Evolutionary conservation across 192 early-diverging fungal species (phyloP).

Genomic region (Coemansia sp.): DNA sequence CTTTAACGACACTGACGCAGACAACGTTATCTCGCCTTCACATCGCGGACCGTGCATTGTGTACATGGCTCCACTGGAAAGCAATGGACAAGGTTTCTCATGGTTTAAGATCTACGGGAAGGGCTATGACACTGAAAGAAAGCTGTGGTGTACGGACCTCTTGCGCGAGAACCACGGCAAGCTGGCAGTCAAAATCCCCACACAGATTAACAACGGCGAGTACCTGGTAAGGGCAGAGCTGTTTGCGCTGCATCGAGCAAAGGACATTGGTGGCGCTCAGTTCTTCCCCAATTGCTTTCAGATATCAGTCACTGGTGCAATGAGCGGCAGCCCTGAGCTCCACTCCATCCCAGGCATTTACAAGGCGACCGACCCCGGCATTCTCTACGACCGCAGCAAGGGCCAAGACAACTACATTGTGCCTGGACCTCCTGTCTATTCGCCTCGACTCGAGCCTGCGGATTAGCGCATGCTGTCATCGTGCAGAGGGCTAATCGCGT

Average conservation of each 20-base stretch:
- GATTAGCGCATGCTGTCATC: no score
- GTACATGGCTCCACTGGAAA: conserved; percentile 4
- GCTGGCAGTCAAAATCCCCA: not conserved
- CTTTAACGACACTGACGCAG: conserved; percentile 13
- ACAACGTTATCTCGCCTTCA: conserved; percentile 17
- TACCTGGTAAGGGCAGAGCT: conserved; percentile 10
- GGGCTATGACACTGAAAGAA: not conserved
- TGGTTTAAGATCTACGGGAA: conserved; percentile 18
- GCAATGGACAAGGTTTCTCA: not conserved
- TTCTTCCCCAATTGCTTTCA: not conserved
- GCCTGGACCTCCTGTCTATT: no score
- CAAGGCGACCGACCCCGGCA: not conserved
- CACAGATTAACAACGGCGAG: not conserved
- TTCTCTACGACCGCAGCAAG: no score
- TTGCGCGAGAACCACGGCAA: not conserved
- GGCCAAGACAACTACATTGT: not conserved
- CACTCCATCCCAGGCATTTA: conserved; percentile 18
- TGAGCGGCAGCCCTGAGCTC: conserved; percentile 5
- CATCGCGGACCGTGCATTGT: conserved; percentile 16
- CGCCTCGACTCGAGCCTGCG: no score
- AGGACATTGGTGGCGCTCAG: not conserved
- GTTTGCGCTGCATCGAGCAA: conserved; percentile 8
- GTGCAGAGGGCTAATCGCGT: no score
- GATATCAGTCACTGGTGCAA: conserved; percentile 7
- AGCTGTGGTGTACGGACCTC: conserved; percentile 11